These are phyloP conservation scores for Sporobolomyces phaffii DNA, from an alignment of 768 basidiomycete genomes.

Conservation along the genomic window DNA sequence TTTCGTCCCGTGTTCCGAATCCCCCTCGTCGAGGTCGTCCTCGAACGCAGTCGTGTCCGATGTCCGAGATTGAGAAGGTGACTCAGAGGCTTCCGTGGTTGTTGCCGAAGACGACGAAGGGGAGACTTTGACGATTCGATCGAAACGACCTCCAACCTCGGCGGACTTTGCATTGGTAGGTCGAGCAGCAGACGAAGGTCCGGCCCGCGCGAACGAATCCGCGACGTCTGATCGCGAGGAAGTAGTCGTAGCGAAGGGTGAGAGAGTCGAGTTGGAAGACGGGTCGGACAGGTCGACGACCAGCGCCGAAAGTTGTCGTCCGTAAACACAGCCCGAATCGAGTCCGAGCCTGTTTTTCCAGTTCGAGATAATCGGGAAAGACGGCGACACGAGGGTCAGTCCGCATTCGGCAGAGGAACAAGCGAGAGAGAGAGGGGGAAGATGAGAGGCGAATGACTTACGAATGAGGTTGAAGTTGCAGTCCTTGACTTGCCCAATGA, in stretches of 20 bases:
- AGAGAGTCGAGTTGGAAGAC: neutral
- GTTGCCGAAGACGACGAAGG: neutral
- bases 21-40: neutral
- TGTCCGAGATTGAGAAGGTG: neutral
- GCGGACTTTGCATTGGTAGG: too few relatives aligned
- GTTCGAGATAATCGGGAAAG: too few relatives aligned
- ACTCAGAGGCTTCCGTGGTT: neutral
- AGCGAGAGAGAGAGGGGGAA: too few relatives aligned
- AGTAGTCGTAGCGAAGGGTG: neutral
- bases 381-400: too few relatives aligned
- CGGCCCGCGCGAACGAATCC: too few relatives aligned
- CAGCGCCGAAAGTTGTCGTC: slow-evolving; percentile 31
- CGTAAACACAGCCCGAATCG: slow-evolving; percentile 34
- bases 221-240: neutral
- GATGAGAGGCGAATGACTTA: neutral
- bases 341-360: slow-evolving; percentile 31
- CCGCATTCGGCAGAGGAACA: neutral
- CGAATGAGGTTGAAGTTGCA: slow-evolving; percentile 19
- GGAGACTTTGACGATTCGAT: neutral
- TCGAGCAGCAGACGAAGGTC: too few relatives aligned
- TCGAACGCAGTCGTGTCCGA: neutral
- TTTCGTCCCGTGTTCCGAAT: neutral
- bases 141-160: neutral
- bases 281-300: slow-evolving; percentile 11
- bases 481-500: slow-evolving; percentile 30